Conservation (phyloP, 352 stramenopile species). For the Globisporangium rhizosaccharum region DNA sequence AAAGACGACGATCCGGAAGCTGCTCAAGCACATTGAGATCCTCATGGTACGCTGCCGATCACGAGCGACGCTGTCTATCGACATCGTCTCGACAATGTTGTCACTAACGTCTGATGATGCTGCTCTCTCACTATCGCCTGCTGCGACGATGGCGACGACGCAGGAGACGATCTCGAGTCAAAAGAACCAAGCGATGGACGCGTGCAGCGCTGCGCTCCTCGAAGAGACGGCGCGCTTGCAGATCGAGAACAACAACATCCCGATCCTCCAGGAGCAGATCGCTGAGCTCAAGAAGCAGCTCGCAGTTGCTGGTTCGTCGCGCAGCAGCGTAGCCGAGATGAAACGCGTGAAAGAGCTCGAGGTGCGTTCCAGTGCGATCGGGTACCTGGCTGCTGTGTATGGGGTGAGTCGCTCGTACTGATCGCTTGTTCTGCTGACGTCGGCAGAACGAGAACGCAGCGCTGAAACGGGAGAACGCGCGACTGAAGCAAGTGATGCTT, state of each 20-base stretch:
- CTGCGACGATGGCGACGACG: no score
- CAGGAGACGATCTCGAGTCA: conserved; percentile 53
- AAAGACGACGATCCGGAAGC: conserved; percentile 72
- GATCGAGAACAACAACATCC: conserved; percentile 86
- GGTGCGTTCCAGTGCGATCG: conserved; percentile 16
- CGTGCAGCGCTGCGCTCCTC: conserved; percentile 39
- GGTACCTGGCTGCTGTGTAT: no score
- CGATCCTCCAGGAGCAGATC: conserved; percentile 70
- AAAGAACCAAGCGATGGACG: conserved; percentile 47
- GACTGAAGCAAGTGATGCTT: conserved; percentile 27
- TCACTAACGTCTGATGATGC: not conserved
- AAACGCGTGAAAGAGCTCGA: conserved; percentile 42
- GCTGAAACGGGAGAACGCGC: conserved; percentile 40
- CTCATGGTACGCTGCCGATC: conserved; percentile 40
- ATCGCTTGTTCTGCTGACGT: not conserved
- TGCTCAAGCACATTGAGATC: conserved; percentile 82
- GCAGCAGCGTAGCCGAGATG: conserved; percentile 6
- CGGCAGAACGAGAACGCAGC: conserved; percentile 37
- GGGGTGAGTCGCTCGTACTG: not conserved
- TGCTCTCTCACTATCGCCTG: not conserved
- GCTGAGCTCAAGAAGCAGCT: conserved; percentile 57
- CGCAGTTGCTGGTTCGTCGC: not conserved
- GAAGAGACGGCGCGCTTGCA: conserved; percentile 62
- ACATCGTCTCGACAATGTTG: not conserved
- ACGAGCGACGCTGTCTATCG: not conserved